Percentiles rank a stretch among this genome's conserved stretches.
Evolutionary conservation across 441 rosid genomes (phyloP).

Genomic region (Euphorbia schlechtendalii): DNA sequence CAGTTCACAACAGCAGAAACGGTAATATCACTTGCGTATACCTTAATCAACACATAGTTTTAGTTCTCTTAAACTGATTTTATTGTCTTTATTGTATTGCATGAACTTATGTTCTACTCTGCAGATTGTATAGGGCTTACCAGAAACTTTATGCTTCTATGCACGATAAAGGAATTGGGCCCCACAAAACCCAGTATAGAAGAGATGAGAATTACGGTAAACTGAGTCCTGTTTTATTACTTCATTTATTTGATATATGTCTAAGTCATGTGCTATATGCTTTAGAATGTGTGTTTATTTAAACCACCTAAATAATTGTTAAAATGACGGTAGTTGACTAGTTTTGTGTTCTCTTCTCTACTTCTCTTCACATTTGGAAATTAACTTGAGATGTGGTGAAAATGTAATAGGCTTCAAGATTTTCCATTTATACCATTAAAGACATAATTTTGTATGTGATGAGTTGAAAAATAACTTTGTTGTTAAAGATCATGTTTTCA

Average conservation of each 20-base stretch:
- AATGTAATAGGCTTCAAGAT: not conserved
- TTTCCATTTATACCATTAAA: not conserved
- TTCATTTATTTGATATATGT: not conserved
- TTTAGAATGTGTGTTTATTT: not conserved
- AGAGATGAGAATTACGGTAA: conserved; percentile 88
- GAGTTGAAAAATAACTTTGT: not conserved
- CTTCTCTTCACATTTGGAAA: too few relatives aligned
- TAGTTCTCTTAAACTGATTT: not conserved
- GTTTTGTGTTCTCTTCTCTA: too few relatives aligned
- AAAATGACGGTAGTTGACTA: not conserved
- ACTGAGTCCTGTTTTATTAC: conserved; percentile 1
- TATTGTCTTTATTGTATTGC: conserved; percentile 4
- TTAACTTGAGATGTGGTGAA: not conserved
- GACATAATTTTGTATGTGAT: not conserved
- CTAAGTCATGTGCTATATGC: not conserved
- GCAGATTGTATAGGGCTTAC: conserved; percentile 94
- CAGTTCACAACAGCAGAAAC: conserved; percentile 70
- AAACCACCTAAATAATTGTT: not conserved
- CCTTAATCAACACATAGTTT: not conserved
- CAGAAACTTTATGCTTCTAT: conserved; percentile 81
- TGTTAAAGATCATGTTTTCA: not conserved
- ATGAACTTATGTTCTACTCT: conserved; percentile 16
- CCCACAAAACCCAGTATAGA: conserved; percentile 94
- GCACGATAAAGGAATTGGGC: conserved; percentile 79
- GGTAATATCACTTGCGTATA: conserved; percentile 30